Evolutionary conservation across 129 eudicot genomes (phyloP).

Genomic region (Pseudognaphalium luteoalbum): DNA sequence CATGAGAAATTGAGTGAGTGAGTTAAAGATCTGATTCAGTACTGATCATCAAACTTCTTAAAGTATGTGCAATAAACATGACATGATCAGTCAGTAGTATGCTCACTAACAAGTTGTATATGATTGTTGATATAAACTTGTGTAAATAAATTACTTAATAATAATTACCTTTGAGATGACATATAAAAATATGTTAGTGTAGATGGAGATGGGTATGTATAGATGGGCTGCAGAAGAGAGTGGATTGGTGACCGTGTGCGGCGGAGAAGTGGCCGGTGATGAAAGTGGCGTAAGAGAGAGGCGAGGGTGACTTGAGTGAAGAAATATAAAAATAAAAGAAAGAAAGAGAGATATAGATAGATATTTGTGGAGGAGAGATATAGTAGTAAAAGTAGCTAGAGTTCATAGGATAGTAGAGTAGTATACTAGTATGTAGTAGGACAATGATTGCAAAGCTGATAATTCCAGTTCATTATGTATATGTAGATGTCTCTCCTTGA

Average conservation of each 20-base stretch:
- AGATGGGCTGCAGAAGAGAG: conserved; percentile 29
- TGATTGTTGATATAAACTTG: background rate
- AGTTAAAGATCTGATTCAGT: conserved; percentile 28
- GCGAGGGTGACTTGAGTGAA: conserved; percentile 27
- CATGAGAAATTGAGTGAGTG: conserved; percentile 27
- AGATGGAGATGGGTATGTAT: background rate
- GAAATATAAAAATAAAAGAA: conserved; percentile 2
- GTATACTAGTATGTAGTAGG: conserved; percentile 3
- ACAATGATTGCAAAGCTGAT: conserved; percentile 42
- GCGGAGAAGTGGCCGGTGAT: conserved; percentile 30
- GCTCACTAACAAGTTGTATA: no score
- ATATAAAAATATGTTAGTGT: background rate
- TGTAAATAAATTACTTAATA: background rate
- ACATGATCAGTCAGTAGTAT: background rate
- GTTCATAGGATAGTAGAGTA: background rate
- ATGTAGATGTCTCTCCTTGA: conserved; percentile 32
- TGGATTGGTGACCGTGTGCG: conserved; percentile 37
- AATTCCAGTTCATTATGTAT: conserved; percentile 37
- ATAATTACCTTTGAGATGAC: conserved; percentile 31
- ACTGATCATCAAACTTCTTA: conserved; percentile 15
- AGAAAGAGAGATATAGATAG: conserved; percentile 29
- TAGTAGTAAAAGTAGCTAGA: background rate
- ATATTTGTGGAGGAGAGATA: conserved; percentile 36
- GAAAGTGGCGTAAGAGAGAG: conserved; percentile 48
- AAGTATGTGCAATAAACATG: background rate